phyloP scores from a whole-genome alignment of 2,329 filamentous ascomycete species.

The Claviceps arundinis region DNA sequence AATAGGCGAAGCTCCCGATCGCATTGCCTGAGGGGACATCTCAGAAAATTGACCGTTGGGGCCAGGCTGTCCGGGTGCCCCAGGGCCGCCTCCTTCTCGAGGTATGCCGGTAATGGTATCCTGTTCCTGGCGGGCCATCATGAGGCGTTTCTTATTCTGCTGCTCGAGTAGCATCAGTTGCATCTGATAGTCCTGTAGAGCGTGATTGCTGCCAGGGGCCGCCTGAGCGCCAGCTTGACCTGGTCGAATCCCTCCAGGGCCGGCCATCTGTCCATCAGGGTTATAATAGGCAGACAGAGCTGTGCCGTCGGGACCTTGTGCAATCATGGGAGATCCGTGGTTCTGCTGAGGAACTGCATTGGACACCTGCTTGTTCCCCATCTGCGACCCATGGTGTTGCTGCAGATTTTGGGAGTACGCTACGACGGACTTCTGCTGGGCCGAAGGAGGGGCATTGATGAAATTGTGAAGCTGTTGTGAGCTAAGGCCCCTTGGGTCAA shows the following conservation, averaged over 20 bases:
- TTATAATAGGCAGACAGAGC: conserved; percentile 50
- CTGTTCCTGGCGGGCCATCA: conserved; percentile 73
- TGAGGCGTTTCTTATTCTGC: conserved; percentile 74
- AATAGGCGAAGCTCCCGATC: conserved; percentile 62
- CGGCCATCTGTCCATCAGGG: conserved; percentile 42
- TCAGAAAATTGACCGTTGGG: conserved; percentile 55
- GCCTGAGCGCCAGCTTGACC: conserved; percentile 34
- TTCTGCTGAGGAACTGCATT: conserved; percentile 57
- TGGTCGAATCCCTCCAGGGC: conserved; percentile 44
- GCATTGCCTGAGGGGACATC: conserved; percentile 55
- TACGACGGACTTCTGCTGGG: conserved; percentile 73
- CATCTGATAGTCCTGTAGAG: conserved; percentile 80
- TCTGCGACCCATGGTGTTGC: conserved; percentile 68
- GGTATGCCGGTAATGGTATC: conserved; percentile 42
- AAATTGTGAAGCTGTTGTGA: conserved; percentile 61
- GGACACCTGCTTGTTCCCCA: conserved; percentile 69
- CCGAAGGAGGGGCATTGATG: conserved; percentile 38
- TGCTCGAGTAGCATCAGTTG: conserved; percentile 77
- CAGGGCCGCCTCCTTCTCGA: conserved; percentile 33
- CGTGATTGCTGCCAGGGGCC: conserved; percentile 54
- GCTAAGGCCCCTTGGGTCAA: conserved; percentile 62
- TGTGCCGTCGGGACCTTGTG: conserved; percentile 53
- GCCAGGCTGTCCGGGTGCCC: conserved; percentile 40
- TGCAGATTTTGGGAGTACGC: conserved; percentile 76
- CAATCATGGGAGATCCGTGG: conserved; percentile 75